Evolutionary conservation across 306 rosid genomes (phyloP), one percentile per base, ranked within the genome.

Genomic region (Argentina anserina): DNA sequence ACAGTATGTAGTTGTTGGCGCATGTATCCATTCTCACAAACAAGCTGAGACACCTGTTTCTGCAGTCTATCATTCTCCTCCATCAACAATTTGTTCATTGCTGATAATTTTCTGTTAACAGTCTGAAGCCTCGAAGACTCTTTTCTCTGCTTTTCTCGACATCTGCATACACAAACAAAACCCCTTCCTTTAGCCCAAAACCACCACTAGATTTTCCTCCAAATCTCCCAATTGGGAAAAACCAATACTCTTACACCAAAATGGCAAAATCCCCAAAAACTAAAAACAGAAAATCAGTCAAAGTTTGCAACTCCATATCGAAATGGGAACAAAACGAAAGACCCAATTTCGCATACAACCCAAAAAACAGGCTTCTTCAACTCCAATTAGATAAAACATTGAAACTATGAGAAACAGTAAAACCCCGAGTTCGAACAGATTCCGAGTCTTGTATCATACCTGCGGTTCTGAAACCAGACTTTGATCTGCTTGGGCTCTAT

Each of bases 51-150:
- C 26, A 95, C 99, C 75, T 95, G 99, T 82, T 91, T 95, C 88
- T 95, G 99, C 84, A 95, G 76, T 61, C 99, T 87, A 80, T 95
- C 99, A 82, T 95, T 95, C 79, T 95, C 99, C 88, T 95, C 99
- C 97, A 95, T 91, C 83, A 95, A 80, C 78, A 95, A 59, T 87
- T 90, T 95, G 84, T 95, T 95, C 99, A 95, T 95, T 23, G 97
- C 99, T 3, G 91, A 21, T 59, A 95, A 80, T 68, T 91, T 95
- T 31, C 97, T 75, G 79, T 95, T 95, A 72, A 95, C 97, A 21
- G 97, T 91, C 80, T 95, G 97, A 39, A 95, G 97, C 76, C 93
- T 68, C 4, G 97, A 89, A 61, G 99, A 84, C 78, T 95, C 99
- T 79, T 95, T 95, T 34, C 97, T 88, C 83, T 95, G 99, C 88